Conservation (phyloP, 495 filamentous ascomycete species). For the Trypethelium eluteriae region DNA sequence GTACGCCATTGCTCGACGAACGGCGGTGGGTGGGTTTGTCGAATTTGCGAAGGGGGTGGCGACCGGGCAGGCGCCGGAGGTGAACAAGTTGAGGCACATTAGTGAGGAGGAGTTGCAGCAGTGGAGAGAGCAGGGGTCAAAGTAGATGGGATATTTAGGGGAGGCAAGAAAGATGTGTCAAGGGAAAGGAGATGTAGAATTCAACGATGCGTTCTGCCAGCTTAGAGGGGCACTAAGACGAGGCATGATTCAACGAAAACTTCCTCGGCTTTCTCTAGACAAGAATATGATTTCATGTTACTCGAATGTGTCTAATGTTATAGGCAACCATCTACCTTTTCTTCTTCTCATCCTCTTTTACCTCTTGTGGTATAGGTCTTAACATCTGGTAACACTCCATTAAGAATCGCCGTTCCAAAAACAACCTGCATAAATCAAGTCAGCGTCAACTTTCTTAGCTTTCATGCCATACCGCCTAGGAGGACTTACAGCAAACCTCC, state of each 20-base stretch:
- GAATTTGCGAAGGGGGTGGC: conserved; percentile 70
- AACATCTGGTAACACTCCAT: conserved; percentile 42
- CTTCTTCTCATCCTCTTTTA: not conserved
- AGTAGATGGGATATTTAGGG: not conserved
- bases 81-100: conserved; percentile 76
- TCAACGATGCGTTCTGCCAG: not conserved
- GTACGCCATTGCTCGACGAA: conserved; percentile 50
- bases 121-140: conserved; percentile 4
- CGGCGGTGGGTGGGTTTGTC: conserved; percentile 49
- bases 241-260: not conserved
- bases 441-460: not conserved
- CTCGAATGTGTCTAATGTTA: too few species aligned
- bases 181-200: not conserved
- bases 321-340: not conserved
- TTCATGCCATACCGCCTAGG: too few species aligned
- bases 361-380: conserved; percentile 21
- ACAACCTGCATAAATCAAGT: conserved; percentile 39
- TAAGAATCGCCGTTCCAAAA: conserved; percentile 54
- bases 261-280: not conserved
- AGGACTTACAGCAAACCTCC: conserved; percentile 53
- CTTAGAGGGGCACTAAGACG: not conserved
- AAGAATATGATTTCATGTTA: not conserved
- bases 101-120: conserved; percentile 55
- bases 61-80: conserved; percentile 60
- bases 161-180: not conserved